These are phyloP conservation scores for Pseudozyma pruni DNA, from an alignment of 1,284 basidiomycete species.

Conservation along the genomic window DNA sequence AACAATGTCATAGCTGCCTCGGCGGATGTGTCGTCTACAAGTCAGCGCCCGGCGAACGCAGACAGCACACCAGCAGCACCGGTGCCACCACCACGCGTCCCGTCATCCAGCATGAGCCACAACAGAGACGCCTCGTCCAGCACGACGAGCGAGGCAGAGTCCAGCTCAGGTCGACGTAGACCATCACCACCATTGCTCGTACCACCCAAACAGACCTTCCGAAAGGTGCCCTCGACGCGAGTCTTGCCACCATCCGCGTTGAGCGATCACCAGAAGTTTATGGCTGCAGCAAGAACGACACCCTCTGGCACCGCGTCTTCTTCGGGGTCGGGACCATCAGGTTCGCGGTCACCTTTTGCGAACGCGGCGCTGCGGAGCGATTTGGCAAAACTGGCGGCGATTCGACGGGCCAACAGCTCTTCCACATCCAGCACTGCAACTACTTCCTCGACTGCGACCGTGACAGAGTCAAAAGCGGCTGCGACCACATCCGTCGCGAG, in stretches of 20 bases:
- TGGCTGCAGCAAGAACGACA: constrained; percentile 20
- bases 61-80: neutral
- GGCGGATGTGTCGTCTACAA: neutral
- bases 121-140: constrained; percentile 8
- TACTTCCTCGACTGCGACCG: constrained; percentile 1
- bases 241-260: constrained; percentile 36
- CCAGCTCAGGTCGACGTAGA: constrained; percentile 17
- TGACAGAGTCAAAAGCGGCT: constrained; percentile 2
- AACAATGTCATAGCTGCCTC: neutral
- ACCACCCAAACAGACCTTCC: constrained; percentile 35
- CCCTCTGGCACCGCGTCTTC: neutral
- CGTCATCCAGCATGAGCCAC: constrained; percentile 16
- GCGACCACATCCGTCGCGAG: constrained; percentile 3
- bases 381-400: constrained; percentile 24
- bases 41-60: neutral
- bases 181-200: constrained; percentile 41
- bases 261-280: constrained; percentile 45
- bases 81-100: constrained; percentile 13
- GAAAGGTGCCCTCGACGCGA: constrained; percentile 24
- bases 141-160: constrained; percentile 9
- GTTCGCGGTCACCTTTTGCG: neutral
- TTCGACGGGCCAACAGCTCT: constrained; percentile 20
- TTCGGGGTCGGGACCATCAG: neutral
- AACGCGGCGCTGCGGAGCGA: constrained; percentile 17
- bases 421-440: constrained; percentile 19